These are phyloP conservation scores for Tilletiopsis washingtonensis DNA, from an alignment of 1,284 basidiomycete genomes.

Conservation along the genomic window DNA sequence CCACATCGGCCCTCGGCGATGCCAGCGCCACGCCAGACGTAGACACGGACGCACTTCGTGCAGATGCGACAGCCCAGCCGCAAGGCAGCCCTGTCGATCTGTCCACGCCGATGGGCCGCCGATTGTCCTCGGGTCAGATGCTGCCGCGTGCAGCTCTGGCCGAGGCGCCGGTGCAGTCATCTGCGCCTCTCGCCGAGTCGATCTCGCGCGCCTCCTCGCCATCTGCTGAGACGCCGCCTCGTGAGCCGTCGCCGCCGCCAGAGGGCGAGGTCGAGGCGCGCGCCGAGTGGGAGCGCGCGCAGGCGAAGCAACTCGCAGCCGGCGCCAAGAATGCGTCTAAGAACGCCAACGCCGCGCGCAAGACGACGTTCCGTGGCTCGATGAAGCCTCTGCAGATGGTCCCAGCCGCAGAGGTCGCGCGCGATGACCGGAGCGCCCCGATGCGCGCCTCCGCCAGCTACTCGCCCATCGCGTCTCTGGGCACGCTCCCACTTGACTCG, in stretches of 20 bases:
- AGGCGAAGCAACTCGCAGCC: conserved; percentile 23
- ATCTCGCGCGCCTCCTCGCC: not conserved
- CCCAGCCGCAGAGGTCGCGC: conserved; percentile 9
- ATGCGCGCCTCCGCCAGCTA: not conserved
- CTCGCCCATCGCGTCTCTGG: not conserved
- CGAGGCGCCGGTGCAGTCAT: conserved; percentile 5
- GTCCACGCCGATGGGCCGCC: no score
- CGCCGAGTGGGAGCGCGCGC: conserved; percentile 41
- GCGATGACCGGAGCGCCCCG: no score
- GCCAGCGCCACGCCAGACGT: no score
- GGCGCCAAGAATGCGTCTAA: conserved; percentile 2
- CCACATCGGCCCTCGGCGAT: no score
- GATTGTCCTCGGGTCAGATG: no score
- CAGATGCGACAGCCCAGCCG: no score
- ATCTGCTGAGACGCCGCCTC: conserved; percentile 15
- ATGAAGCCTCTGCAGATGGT: conserved; percentile 32
- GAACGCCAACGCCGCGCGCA: not conserved
- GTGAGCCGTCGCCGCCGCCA: conserved; percentile 37
- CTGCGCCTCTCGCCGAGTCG: not conserved
- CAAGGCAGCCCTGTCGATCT: no score
- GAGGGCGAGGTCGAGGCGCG: conserved; percentile 43
- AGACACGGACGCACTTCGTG: no score
- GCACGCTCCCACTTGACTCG: not conserved
- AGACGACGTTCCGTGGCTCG: conserved; percentile 18
- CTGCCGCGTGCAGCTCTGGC: conserved; percentile 7